Evolutionary conservation across 2,329 filamentous ascomycete species (phyloP).

Genomic region (Myrmaecium sp.): DNA sequence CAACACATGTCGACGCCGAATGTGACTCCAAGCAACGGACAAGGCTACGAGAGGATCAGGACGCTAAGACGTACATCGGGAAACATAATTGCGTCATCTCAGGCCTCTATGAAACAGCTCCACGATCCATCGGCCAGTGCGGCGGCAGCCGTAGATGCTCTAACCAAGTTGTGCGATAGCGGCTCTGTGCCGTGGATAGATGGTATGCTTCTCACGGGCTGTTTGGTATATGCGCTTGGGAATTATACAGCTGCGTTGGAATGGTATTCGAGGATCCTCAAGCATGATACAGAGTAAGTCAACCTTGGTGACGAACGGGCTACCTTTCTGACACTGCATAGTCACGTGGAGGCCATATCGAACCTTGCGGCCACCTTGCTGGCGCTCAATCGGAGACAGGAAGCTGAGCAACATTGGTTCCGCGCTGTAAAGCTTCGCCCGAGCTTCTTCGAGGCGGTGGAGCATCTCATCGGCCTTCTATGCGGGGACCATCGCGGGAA

Average conservation of each 20-base stretch:
- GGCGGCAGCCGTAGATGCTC: conserved; percentile 19
- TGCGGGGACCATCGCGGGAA: conserved; percentile 65
- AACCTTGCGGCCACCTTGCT: conserved; percentile 83
- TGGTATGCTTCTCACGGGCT: conserved; percentile 80
- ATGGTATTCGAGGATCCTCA: conserved; percentile 55
- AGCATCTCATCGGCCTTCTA: conserved; percentile 78
- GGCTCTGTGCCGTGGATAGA: conserved; percentile 54
- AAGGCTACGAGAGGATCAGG: no score
- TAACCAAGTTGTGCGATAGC: conserved; percentile 21
- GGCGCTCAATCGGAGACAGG: conserved; percentile 62
- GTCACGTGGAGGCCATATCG: conserved; percentile 82
- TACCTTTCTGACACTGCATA: conserved; percentile 23
- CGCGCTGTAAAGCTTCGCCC: conserved; percentile 69
- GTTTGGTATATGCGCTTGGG: conserved; percentile 77
- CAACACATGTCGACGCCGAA: no score
- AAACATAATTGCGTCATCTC: conserved; percentile 13
- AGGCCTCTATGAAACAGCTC: no score
- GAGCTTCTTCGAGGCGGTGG: conserved; percentile 83
- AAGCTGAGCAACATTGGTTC: conserved; percentile 76
- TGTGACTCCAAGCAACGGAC: no score
- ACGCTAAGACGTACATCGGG: conserved; percentile 18
- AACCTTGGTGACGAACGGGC: conserved; percentile 4
- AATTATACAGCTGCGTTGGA: conserved; percentile 61
- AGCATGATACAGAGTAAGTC: conserved; percentile 37
- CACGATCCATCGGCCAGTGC: conserved; percentile 17